These are phyloP conservation scores for Fusarium algeriense DNA, from an alignment of 2,329 filamentous ascomycete genomes.

Conservation along the genomic window DNA sequence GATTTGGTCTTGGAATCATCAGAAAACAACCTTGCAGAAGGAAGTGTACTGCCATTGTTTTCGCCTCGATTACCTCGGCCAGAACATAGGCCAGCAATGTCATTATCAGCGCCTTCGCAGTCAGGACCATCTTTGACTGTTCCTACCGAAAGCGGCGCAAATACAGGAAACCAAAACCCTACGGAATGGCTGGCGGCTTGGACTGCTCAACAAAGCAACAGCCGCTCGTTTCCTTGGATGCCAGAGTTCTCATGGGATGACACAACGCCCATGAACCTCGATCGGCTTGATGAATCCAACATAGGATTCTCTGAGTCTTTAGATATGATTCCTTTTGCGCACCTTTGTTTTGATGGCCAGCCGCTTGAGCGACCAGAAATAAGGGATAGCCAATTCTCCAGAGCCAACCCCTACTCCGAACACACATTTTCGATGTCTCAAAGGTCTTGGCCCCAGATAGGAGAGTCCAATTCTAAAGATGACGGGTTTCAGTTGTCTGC, in stretches of 20 bases:
- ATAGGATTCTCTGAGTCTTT: no score
- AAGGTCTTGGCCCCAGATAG: rapidly evolving
- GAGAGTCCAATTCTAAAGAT: rapidly evolving
- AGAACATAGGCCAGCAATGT: rapidly evolving
- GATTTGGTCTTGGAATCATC: rapidly evolving
- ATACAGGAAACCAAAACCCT: background rate
- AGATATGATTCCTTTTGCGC: no score
- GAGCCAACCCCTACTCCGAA: background rate
- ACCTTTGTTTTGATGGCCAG: background rate
- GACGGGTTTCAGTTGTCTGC: background rate
- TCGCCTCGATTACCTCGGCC: rapidly evolving
- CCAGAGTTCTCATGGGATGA: slow-evolving; percentile 16
- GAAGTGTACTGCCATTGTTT: rapidly evolving
- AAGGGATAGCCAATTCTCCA: background rate
- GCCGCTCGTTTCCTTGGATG: rapidly evolving
- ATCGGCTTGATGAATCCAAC: no score
- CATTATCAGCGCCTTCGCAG: background rate
- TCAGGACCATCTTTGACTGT: background rate
- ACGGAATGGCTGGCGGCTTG: background rate
- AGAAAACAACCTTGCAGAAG: rapidly evolving
- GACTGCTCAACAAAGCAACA: rapidly evolving
- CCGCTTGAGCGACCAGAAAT: background rate
- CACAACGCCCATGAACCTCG: no score
- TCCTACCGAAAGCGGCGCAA: background rate
- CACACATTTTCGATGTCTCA: background rate